phyloP scores from a whole-genome alignment of 768 basidiomycete genomes.

The Hericium alpestre region DNA sequence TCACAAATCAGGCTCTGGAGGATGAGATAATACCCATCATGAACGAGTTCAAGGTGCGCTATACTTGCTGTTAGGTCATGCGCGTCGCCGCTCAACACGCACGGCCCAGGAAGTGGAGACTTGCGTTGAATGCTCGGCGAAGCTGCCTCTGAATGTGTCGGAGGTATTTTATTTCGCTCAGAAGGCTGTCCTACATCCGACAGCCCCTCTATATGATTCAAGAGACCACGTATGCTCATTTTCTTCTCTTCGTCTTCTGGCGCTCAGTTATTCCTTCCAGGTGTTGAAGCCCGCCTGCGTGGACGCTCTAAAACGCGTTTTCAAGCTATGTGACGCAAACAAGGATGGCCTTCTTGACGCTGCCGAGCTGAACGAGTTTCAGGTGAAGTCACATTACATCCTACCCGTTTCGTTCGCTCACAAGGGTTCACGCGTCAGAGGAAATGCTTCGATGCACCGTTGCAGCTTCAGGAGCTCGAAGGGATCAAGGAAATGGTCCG shows the following conservation, averaged over 20 bases:
- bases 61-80: neutral
- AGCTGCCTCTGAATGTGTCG: constrained; percentile 81
- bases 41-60: constrained; percentile 89
- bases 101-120: constrained; percentile 85
- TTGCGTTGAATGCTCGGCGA: constrained; percentile 94
- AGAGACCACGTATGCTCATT: constrained; percentile 68
- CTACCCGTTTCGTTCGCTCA: neutral
- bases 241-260: neutral
- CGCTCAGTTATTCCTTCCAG: constrained; percentile 29
- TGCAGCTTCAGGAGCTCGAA: constrained; percentile 88
- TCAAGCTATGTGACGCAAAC: constrained; percentile 90
- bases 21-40: constrained; percentile 95
- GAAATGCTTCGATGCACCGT: constrained; percentile 89
- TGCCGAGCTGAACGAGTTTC: constrained; percentile 91
- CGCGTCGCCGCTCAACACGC: neutral
- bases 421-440: constrained; percentile 34
- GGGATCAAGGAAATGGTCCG: constrained; percentile 92
- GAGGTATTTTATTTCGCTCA: constrained; percentile 99
- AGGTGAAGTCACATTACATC: constrained; percentile 38
- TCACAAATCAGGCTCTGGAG: constrained; percentile 88
- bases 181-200: constrained; percentile 94
- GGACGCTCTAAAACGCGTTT: constrained; percentile 83
- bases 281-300: constrained; percentile 87
- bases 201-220: constrained; percentile 93
- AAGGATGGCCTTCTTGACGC: constrained; percentile 90